Evolutionary conservation across 306 rosid species (phyloP), one percentile per base, ranked within the genome.

Genomic region (Dalbergia oliveri): DNA sequence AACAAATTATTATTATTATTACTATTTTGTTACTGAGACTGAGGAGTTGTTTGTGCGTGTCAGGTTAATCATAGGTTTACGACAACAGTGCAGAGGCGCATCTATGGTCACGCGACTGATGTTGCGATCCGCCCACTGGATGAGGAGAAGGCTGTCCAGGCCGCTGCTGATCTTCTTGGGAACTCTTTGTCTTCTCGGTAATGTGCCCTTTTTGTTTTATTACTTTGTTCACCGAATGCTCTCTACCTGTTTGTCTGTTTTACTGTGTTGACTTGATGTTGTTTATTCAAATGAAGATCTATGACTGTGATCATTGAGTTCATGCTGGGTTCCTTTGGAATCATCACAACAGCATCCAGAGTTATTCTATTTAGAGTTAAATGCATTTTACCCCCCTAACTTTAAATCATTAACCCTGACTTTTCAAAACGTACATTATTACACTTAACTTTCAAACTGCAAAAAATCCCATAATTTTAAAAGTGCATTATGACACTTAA

Each of bases 141-240:
- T n/a, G 92, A 91, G 80, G 93, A 91, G 56, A 93, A 85, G 58
- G 98, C 98, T 76, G 97, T 93, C 9, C 93, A 91, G 74, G 92
- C 90, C 14, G 98, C 98, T 8, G 93, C 96, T 21, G 98, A 93
- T 82, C 86, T 93, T 60, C 81, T 91, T 5, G 94, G 97, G 98
- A 93, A 45, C 75, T 91, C 62, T 91, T 93, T 33, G 93, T 93
- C 15, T 93, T 93, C 88, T 57, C 87, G 73, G 97, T 93, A 88
- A 34, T 72, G 0, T 4, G 50, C 9, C 9, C 54, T 49, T 15
- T 53, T 5, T 15, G 1, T 6, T 9, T 66, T 41, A 26, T 26
- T 26, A 26, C 51, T 66, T 37, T 44, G 45, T 39, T 44, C 75
- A 34, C 6, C 3, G 26, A 73, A 61, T 82, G 82, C 73, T 43